Conservation (phyloP, 495 filamentous ascomycete species). For the Penicillium steckii region DNA sequence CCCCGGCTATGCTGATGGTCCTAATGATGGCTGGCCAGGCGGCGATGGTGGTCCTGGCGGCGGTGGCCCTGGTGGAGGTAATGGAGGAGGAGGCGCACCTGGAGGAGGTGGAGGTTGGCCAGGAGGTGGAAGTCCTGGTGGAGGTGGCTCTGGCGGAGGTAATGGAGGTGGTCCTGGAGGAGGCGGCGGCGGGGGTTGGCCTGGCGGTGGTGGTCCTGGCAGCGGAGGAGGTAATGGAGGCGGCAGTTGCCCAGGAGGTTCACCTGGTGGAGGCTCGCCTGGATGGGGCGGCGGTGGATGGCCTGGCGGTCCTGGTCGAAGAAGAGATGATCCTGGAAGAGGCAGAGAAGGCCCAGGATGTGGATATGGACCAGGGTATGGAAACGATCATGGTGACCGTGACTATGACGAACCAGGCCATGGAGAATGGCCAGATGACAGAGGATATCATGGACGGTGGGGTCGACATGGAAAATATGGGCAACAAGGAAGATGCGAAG, state of each 20-base stretch:
- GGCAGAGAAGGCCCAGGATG: constrained; percentile 21
- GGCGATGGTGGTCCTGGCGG: neutral
- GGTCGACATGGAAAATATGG: no score
- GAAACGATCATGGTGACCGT: no score
- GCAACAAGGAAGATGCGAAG: no score
- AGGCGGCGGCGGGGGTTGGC: neutral
- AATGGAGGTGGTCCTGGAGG: neutral
- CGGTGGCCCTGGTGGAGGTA: neutral
- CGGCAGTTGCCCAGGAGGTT: neutral
- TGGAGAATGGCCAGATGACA: neutral
- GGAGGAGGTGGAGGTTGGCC: neutral
- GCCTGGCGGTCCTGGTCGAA: neutral
- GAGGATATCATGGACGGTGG: neutral
- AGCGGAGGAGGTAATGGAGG: neutral
- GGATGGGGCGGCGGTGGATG: constrained; percentile 9
- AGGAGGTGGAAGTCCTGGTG: neutral
- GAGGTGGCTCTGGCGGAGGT: neutral
- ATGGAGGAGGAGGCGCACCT: neutral
- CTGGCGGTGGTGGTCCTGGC: neutral
- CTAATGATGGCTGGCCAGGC: neutral
- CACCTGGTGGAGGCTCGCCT: constrained; percentile 32
- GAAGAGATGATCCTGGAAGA: constrained; percentile 9
- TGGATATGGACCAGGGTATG: neutral
- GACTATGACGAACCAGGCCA: neutral
- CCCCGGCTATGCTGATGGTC: neutral